A percentile compares a stretch with the other conserved stretches of the same genome.
Conservation (phyloP, 108 stramenopile genomes). For the Cyclotella baltica region DNA sequence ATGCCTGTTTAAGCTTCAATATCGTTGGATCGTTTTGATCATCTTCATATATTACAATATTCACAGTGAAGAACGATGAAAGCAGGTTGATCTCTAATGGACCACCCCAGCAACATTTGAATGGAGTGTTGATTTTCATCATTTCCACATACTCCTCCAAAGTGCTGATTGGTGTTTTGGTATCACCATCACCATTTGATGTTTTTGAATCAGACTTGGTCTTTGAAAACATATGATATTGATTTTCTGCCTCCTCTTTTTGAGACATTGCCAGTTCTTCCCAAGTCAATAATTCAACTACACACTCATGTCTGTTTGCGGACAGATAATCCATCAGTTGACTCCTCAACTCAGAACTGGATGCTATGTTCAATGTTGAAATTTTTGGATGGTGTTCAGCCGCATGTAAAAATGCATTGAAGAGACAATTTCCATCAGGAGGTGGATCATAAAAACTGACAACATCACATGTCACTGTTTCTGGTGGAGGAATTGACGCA, state of each 20-base stretch:
- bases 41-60: background rate
- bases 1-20: background rate
- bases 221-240: background rate
- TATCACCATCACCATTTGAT: no score
- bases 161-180: background rate
- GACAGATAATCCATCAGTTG: background rate
- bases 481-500: background rate
- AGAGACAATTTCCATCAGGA: constrained; percentile 7
- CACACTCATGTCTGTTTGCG: background rate
- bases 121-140: background rate
- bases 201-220: no score
- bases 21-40: background rate
- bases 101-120: background rate
- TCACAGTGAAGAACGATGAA: background rate
- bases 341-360: background rate
- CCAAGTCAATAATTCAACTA: background rate
- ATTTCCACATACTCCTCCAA: background rate
- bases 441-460: background rate
- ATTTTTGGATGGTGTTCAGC: background rate
- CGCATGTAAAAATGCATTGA: background rate
- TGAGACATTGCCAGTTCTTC: background rate
- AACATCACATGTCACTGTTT: background rate
- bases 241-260: background rate
- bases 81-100: background rate
- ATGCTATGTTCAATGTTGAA: background rate